phyloP scores from a whole-genome alignment of 2,329 filamentous ascomycete genomes.

The Helicocarpus griseus region DNA sequence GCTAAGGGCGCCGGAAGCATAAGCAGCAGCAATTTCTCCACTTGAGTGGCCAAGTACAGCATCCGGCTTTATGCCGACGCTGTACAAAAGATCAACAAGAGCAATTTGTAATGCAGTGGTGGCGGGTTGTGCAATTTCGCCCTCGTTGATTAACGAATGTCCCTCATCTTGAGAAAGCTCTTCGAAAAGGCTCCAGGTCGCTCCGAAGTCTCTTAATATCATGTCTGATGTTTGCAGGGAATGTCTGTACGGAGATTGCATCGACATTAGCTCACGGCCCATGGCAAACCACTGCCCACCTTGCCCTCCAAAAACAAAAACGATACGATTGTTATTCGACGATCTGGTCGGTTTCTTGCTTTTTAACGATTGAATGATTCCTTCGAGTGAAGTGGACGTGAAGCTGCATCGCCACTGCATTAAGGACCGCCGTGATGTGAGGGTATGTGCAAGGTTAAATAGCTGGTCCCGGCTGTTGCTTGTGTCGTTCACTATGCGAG shows the following conservation, averaged over 20 bases:
- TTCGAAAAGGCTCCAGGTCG: neutral
- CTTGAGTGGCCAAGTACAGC: neutral
- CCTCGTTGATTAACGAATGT: neutral
- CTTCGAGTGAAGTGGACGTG: neutral
- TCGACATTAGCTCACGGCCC: constrained; percentile 27
- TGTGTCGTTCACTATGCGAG: constrained; percentile 42
- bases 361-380: neutral
- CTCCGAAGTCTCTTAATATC: too few species aligned
- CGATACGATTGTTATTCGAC: too few species aligned
- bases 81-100: neutral
- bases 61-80: neutral
- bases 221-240: too few species aligned
- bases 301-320: constrained; percentile 32
- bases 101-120: neutral
- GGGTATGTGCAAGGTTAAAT: constrained; percentile 49
- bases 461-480: constrained; percentile 41
- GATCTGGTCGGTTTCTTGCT: neutral
- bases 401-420: constrained; percentile 44
- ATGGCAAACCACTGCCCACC: constrained; percentile 30
- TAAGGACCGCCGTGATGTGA: constrained; percentile 53
- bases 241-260: constrained; percentile 21
- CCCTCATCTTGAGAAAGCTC: neutral
- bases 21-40: neutral
- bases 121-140: constrained; percentile 2
- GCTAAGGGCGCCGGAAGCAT: neutral